Conservation (phyloP, 2,329 filamentous ascomycete genomes). For the Neodidymelliopsis sp. region DNA sequence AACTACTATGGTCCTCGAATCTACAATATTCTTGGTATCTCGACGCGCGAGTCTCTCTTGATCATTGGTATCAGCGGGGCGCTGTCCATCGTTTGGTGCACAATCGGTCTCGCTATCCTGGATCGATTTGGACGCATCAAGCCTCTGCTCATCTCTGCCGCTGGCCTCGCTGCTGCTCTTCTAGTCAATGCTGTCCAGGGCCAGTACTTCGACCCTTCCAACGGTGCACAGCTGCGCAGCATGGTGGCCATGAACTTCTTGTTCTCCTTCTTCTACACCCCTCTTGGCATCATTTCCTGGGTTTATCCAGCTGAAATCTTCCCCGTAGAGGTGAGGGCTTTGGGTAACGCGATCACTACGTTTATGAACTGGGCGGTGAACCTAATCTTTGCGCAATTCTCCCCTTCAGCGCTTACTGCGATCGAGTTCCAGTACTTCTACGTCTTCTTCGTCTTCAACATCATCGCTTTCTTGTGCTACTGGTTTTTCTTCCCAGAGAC, state of each 20-base stretch:
- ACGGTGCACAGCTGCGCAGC: conserved; percentile 50
- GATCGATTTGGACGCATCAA: conserved; percentile 59
- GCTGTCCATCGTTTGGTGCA: conserved; percentile 59
- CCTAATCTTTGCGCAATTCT: conserved; percentile 60
- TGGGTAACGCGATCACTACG: conserved; percentile 54
- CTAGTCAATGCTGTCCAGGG: conserved; percentile 52
- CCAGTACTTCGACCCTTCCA: conserved; percentile 47
- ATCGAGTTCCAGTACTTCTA: conserved; percentile 58
- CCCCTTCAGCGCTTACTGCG: conserved; percentile 49
- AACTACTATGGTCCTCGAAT: conserved; percentile 55
- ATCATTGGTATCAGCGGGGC: conserved; percentile 61
- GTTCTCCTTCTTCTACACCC: conserved; percentile 56
- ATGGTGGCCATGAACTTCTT: conserved; percentile 59
- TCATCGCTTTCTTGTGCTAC: conserved; percentile 43
- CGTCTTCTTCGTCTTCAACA: conserved; percentile 54
- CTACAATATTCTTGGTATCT: conserved; percentile 55
- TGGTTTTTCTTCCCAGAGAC: conserved; percentile 44
- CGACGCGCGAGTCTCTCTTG: conserved; percentile 56
- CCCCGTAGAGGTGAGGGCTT: conserved; percentile 53
- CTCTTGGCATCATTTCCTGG: conserved; percentile 57
- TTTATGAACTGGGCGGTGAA: conserved; percentile 57
- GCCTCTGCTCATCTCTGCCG: conserved; percentile 55
- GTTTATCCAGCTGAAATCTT: conserved; percentile 59
- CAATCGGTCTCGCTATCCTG: conserved; percentile 53
- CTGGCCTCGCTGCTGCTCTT: conserved; percentile 49